Percentiles rank a stretch among this genome's conserved stretches.
Conservation (phyloP, 805 yeast genomes). For the Spathaspora sp. region DNA sequence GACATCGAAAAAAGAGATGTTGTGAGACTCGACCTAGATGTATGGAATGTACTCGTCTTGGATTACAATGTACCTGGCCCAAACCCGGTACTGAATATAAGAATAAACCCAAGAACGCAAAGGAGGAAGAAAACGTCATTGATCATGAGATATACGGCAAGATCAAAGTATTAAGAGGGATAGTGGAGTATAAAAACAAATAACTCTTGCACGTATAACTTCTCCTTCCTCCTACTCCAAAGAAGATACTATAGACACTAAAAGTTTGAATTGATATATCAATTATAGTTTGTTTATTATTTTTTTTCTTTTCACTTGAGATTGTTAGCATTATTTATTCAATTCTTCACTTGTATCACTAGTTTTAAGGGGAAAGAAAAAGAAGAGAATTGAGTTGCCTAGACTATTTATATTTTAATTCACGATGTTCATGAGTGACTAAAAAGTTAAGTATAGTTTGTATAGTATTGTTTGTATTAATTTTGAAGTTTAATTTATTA, state of each 20-base stretch:
- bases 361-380: neutral
- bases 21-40: slow-evolving; percentile 70
- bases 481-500: too few species aligned
- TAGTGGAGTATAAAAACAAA: slow-evolving; percentile 44
- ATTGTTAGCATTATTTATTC: neutral
- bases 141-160: slow-evolving; percentile 54
- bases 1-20: slow-evolving; percentile 74
- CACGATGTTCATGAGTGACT: neutral
- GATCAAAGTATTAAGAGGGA: slow-evolving; percentile 60
- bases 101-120: slow-evolving; percentile 50
- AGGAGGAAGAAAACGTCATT: slow-evolving; percentile 48
- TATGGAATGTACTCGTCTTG: slow-evolving; percentile 61
- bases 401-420: neutral
- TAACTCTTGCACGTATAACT: too few species aligned
- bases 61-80: slow-evolving; percentile 71
- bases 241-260: neutral
- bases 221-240: too few species aligned
- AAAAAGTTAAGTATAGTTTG: neutral
- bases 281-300: neutral
- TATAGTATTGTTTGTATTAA: neutral
- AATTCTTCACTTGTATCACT: neutral
- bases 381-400: neutral
- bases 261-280: neutral
- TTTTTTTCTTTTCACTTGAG: neutral
- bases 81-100: slow-evolving; percentile 63